Evolutionary conservation across 2,329 filamentous ascomycete species (phyloP), one percentile per base, ranked within the genome.

Genomic region (Colletotrichum sp.): DNA sequence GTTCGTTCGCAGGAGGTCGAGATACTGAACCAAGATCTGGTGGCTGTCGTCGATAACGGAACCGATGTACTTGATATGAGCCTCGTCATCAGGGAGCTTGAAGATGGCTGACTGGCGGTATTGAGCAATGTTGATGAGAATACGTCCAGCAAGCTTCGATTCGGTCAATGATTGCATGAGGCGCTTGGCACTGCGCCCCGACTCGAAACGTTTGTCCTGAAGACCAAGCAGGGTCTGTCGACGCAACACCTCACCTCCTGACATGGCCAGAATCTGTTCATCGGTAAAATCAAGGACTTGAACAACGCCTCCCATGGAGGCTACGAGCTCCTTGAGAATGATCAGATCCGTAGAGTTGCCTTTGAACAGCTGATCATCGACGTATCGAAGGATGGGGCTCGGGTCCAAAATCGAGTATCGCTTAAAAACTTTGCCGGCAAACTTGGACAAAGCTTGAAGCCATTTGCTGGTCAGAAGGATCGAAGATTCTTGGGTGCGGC

Each of bases 21-120:
- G 89, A 81, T 97, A 99, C 80, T 98, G 96, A 28, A 92, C 91
- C 28, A 98, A 89, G 10, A 96, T 93, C 75, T 94, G 92, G 79
- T 98, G 95, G 24, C 97, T 94, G 82, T 98, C 96, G 82, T 99
- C 97, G 68, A 98, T 91, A 78, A 98, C 93, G 67, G 95, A 95
- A 4, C 95, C 94, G 15, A 98, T 87, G 58, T 96, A 93, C 83
- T 99, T 99, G 82, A 98, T 93, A 76, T 97, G 96, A 0, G 94
- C 93, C 73, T 94, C 91, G 28, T 90, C 88, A 43, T 95, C 92
- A 8, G 94, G 90, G 2, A 93, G 86, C 55, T 92, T 92, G 84
- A 94, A 97, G 28, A 97, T 91, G 77, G 95, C 97, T n/a, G 94
- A 92, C 81, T 97, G 93, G 62, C 95, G 93, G 83, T 98, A 96